Evolutionary conservation across 345 rosid genomes (phyloP).

Genomic region (Eucalyptus polybractea): DNA sequence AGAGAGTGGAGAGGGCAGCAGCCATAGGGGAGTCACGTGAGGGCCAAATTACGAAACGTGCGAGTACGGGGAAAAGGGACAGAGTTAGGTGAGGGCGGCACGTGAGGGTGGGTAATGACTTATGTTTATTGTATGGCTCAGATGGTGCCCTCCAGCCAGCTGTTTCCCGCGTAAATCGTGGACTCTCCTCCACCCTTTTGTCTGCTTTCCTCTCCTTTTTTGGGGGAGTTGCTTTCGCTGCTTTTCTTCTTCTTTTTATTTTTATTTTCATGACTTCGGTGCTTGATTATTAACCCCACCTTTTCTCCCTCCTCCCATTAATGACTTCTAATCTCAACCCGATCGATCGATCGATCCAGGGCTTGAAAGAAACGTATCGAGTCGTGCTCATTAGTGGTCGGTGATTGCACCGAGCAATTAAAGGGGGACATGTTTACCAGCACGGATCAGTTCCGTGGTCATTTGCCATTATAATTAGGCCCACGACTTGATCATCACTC

Average conservation of each 20-base stretch:
- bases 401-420: neutral
- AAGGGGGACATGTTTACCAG: neutral
- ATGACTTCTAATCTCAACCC: neutral
- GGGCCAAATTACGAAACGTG: neutral
- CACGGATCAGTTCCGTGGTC: neutral
- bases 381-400: neutral
- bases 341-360: neutral
- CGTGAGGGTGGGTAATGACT: constrained; percentile 1
- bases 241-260: neutral
- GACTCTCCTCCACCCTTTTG: neutral
- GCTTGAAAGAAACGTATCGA: neutral
- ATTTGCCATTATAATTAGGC: neutral
- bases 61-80: constrained; percentile 20
- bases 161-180: constrained; percentile 6
- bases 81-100: constrained; percentile 1
- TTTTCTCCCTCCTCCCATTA: neutral
- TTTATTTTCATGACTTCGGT: neutral
- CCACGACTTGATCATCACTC: neutral
- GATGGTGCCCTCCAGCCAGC: constrained; percentile 1
- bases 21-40: neutral
- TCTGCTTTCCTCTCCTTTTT: neutral
- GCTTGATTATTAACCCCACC: neutral
- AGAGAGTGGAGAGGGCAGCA: neutral
- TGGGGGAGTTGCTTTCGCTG: neutral
- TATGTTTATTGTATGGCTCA: neutral